Evolutionary conservation across 2,329 filamentous ascomycete species (phyloP), one percentile per base, ranked within the genome.

Genomic region (Hypoxylon sp.): DNA sequence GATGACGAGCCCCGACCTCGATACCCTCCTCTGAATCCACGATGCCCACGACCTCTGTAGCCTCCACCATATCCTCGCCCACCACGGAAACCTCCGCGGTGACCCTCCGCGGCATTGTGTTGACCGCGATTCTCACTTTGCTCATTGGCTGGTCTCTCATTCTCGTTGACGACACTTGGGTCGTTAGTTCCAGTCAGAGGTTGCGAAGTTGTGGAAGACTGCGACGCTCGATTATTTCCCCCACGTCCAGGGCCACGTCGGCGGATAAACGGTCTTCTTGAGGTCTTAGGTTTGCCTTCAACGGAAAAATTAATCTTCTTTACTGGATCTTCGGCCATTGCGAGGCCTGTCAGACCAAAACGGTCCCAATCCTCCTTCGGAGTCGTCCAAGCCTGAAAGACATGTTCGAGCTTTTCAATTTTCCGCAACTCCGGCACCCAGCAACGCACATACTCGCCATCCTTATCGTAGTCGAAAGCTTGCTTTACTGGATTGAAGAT

Each of bases 401-500:
- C 80, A 45, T 91, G 82, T 68, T 86, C 82, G 2, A 85, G 75
- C 41, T 80, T 82, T 38, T 83, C 79, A 0, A 93, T 78, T 0
- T 81, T 76, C 1, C 85, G 82, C 25, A 93, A 76, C 76, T 95
- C 92, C 0, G 87, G 86, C 0, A 94, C 83, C 93, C 92, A 95
- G 2, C 86, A 82, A n/a, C 87, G 87, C 7, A 93, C 88, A 71
- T 93, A 95, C 5, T 85, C 81, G 2, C 91, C 92, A 0, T 88
- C 80, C 1, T 85, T 84, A 75, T 95, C 92, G 74, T 95, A 94
- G 69, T 94, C 91, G 46, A 92, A 87, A 0, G 89, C 90, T 76
- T 95, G 92, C 77, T 94, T 94, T 52, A 95, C 88, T 0, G 92
- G 91, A 74, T 95, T 95, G 83, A 94, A 94, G 13, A 92, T 87